Evolutionary conservation across 2,329 filamentous ascomycete species (phyloP), one percentile per base, ranked within the genome.

Genomic region (Alternaria tenuissima): DNA sequence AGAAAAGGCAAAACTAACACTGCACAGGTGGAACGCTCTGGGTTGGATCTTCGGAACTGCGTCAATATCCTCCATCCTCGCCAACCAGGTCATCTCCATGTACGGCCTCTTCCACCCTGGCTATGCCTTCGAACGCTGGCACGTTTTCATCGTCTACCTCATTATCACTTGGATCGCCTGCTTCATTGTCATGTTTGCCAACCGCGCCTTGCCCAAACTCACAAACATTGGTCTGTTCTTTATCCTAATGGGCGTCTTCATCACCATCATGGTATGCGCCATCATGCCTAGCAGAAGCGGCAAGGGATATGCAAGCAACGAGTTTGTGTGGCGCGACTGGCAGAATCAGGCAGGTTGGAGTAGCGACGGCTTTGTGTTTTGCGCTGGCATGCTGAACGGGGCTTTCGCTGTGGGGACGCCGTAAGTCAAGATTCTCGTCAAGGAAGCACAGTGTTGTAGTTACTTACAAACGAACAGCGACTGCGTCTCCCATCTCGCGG

Each of bases 331-430:
- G 81, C 72, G 68, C 11, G 78, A 83, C 5, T 84, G 81, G 77
- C 59, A 66, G n/a, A 84, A 84, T 57, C 70, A 78, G 54, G 81
- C 82, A 0, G 82, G 82, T 1, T 84, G 79, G 65, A 66, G 64
- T 1, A 84, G 80, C 53, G 80, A 86, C 44, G 87, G 87, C 16
- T 85, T 90, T n/a, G 87, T 87, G 2, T 90, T 91, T 63, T 78
- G 89, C 26, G 79, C 86, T 0, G 88, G 88, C 18, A 88, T 90
- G 74, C 80, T 91, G 24, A 92, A 92, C 67, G 89, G 88, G 11
- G 89, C 89, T 3, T 92, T 87, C 71, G 85, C 86, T 44, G 86
- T 91, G 11, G 90, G 89, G 7, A 86, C 87, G 1, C 86, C 88
- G 11, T 75, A 65, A 63, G 73, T 68, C 7, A 12, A 28, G 26